Percentiles rank a stretch among this genome's conserved stretches.
Conservation (phyloP, 176 grass and related monocot genomes). For the Ampelocalamus luodianensis region DNA sequence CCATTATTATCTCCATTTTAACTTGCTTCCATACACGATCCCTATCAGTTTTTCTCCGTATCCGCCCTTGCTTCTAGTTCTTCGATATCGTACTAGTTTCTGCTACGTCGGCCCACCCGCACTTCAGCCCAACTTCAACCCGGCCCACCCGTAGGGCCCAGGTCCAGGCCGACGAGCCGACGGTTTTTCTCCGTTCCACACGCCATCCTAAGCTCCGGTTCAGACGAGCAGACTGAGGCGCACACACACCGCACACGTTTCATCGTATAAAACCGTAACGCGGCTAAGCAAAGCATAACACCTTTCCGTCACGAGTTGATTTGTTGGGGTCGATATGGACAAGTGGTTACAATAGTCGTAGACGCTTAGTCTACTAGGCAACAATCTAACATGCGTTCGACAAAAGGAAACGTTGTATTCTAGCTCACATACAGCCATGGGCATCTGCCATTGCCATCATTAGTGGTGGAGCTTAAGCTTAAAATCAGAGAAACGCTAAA, state of each 20-base stretch:
- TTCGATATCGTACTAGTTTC: neutral
- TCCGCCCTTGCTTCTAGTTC: too few relatives aligned
- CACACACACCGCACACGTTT: neutral
- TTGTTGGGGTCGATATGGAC: slow-evolving; percentile 24
- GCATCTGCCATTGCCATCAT: neutral
- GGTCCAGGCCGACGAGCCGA: neutral
- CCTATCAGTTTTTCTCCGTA: too few relatives aligned
- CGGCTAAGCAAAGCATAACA: neutral
- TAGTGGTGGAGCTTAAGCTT: too few relatives aligned
- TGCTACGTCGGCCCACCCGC: neutral
- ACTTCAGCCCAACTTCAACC: neutral
- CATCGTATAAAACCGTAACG: neutral
- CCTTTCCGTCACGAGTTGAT: neutral
- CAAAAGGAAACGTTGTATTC: neutral
- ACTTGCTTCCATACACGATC: too few relatives aligned
- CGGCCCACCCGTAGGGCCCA: neutral
- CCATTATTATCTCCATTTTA: too few relatives aligned
- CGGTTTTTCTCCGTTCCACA: neutral
- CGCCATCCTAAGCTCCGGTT: neutral
- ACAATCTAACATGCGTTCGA: slow-evolving; percentile 17
- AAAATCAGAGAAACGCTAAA: too few relatives aligned
- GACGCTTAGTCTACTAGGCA: neutral
- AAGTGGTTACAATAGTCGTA: neutral
- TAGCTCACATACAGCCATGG: neutral
- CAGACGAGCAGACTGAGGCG: too few relatives aligned